These are phyloP conservation scores for Phaeosphaeria sp. DNA, from an alignment of 2,329 filamentous ascomycete genomes.

Conservation along the genomic window DNA sequence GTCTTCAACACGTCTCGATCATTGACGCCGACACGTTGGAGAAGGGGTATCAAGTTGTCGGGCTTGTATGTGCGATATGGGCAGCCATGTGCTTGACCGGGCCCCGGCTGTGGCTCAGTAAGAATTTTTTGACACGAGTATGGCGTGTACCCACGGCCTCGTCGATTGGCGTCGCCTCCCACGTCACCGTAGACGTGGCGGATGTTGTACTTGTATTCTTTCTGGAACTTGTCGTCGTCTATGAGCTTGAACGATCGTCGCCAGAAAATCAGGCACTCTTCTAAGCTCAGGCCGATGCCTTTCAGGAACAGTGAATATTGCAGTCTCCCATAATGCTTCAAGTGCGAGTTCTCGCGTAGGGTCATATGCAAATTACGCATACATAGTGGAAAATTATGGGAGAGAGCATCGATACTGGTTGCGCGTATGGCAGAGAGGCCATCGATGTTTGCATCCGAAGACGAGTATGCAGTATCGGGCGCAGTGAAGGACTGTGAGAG, in stretches of 20 bases:
- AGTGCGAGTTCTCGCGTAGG: constrained; percentile 83
- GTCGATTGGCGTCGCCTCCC: constrained; percentile 86
- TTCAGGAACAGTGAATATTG: constrained; percentile 98
- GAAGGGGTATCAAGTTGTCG: constrained; percentile 80
- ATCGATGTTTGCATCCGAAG: constrained; percentile 76
- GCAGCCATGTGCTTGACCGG: constrained; percentile 92
- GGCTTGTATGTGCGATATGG: constrained; percentile 91
- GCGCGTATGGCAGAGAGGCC: constrained; percentile 67
- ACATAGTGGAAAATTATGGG: constrained; percentile 85
- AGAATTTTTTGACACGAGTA: constrained; percentile 96
- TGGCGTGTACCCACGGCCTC: constrained; percentile 85
- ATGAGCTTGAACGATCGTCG: constrained; percentile 82
- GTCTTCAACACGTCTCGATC: constrained; percentile 79
- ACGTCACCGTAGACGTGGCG: constrained; percentile 96
- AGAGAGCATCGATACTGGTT: constrained; percentile 74
- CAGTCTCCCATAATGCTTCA: constrained; percentile 91
- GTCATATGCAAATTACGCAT: constrained; percentile 91
- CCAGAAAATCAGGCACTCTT: constrained; percentile 94
- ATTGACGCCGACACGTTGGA: constrained; percentile 79
- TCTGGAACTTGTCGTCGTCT: constrained; percentile 94
- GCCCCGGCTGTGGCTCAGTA: constrained; percentile 83
- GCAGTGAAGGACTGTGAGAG: constrained; percentile 96
- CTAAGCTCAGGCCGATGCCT: constrained; percentile 88
- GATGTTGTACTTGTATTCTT: constrained; percentile 96
- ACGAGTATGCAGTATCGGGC: constrained; percentile 81